These are phyloP conservation scores for Exophiala lecanii-corni DNA, from an alignment of 2,329 filamentous ascomycete species.

Conservation along the genomic window DNA sequence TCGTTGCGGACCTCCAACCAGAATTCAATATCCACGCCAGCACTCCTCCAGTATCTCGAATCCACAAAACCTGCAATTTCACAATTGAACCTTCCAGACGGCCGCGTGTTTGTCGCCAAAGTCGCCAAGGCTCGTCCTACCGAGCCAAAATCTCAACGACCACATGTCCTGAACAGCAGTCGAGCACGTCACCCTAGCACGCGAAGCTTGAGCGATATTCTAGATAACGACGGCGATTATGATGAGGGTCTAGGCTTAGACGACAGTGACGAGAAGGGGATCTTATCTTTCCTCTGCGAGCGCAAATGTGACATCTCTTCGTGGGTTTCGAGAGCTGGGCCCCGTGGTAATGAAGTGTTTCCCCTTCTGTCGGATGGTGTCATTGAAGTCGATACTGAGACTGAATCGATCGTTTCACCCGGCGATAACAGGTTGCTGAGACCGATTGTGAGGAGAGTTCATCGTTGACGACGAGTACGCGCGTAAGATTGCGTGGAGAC, in stretches of 20 bases:
- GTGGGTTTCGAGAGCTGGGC: too few species aligned
- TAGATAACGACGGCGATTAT: not conserved
- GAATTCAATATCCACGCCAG: not conserved
- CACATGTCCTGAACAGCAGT: not conserved
- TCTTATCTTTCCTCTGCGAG: too few species aligned
- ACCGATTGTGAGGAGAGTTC: too few species aligned
- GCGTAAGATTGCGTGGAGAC: too few species aligned
- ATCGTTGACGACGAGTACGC: too few species aligned
- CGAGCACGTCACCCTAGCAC: not conserved
- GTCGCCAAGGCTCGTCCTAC: too few species aligned
- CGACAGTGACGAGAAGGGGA: not conserved
- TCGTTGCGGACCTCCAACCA: slow-evolving; percentile 8
- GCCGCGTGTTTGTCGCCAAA: slow-evolving; percentile 6
- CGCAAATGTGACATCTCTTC: too few species aligned
- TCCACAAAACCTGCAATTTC: slow-evolving; percentile 3
- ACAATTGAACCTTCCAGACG: slow-evolving; percentile 13
- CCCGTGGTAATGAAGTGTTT: too few species aligned
- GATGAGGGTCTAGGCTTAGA: not conserved
- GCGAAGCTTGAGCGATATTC: not conserved
- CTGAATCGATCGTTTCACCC: too few species aligned
- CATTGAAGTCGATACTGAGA: too few species aligned
- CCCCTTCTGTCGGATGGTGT: too few species aligned
- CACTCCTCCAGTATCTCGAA: slow-evolving; percentile 15
- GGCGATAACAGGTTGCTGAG: too few species aligned
- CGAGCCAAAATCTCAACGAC: not conserved